Percentiles rank a stretch among this genome's conserved stretches.
Evolutionary conservation across 2,329 filamentous ascomycete species (phyloP).

Genomic region (Claviceps monticola): DNA sequence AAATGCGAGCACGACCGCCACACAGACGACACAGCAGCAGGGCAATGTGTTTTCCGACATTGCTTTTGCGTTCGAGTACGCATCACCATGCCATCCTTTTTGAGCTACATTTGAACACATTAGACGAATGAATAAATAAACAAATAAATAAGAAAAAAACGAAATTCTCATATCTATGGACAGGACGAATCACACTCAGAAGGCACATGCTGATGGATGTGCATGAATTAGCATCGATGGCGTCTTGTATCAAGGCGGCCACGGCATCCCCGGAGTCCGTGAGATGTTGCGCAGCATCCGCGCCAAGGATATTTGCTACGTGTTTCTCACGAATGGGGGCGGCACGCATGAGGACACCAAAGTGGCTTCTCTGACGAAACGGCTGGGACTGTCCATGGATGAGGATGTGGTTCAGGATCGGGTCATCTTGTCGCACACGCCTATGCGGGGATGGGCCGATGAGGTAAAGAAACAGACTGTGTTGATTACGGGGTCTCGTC

Average conservation of each 20-base stretch:
- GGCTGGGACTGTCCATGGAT: slow-evolving; percentile 17
- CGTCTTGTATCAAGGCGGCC: slow-evolving; percentile 74
- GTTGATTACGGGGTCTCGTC: slow-evolving; percentile 58
- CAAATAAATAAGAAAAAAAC: background rate
- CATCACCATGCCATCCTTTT: background rate
- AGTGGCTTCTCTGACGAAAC: slow-evolving; percentile 19
- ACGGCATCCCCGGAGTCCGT: slow-evolving; percentile 64
- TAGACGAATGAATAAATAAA: too few relatives aligned
- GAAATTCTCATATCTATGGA: background rate
- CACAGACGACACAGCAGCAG: slow-evolving; percentile 4
- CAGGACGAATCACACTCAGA: background rate
- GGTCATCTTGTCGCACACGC: slow-evolving; percentile 74
- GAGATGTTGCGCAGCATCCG: slow-evolving; percentile 62
- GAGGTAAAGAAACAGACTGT: slow-evolving; percentile 38
- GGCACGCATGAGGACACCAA: slow-evolving; percentile 56
- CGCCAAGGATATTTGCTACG: slow-evolving; percentile 68
- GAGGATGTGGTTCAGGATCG: slow-evolving; percentile 21
- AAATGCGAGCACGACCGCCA: background rate
- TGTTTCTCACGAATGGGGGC: slow-evolving; percentile 90
- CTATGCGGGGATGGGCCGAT: slow-evolving; percentile 49
- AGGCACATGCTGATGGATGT: background rate
- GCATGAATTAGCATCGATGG: slow-evolving; percentile 57
- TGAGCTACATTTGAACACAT: background rate
- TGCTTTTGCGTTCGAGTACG: slow-evolving; percentile 25
- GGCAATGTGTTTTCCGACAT: slow-evolving; percentile 18